phyloP scores from a whole-genome alignment of 805 yeast species.

The Kluyveromyces wickerhamii region DNA sequence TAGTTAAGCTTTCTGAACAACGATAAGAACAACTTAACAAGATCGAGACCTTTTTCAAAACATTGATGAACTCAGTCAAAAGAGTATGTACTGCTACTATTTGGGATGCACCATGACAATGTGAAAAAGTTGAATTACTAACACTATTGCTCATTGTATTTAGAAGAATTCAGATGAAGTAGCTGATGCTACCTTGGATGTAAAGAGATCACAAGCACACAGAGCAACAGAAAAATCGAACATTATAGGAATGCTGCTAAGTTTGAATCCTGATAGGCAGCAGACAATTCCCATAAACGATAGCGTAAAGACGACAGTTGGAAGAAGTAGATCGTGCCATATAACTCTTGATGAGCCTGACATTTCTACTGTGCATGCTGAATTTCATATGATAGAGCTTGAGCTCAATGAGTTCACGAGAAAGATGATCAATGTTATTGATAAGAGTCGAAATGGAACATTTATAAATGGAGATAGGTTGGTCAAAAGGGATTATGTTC shows the following conservation, averaged over 20 bases:
- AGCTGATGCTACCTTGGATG: not conserved
- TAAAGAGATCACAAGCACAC: no score
- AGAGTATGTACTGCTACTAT: no score
- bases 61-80: no score
- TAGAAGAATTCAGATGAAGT: not conserved
- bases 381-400: constrained; percentile 37
- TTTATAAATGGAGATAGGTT: constrained; percentile 50
- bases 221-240: no score
- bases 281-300: constrained; percentile 27
- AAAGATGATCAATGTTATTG: constrained; percentile 41
- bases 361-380: constrained; percentile 60
- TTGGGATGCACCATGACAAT: no score
- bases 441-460: constrained; percentile 55
- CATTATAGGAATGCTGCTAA: constrained; percentile 22
- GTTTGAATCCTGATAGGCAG: constrained; percentile 28
- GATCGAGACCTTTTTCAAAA: no score
- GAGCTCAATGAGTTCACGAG: constrained; percentile 29
- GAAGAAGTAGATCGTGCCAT: constrained; percentile 57
- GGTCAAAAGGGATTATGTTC: constrained; percentile 38
- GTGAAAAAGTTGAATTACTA: constrained; percentile 1
- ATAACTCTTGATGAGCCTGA: constrained; percentile 46
- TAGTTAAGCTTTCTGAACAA: no score
- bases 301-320: constrained; percentile 33
- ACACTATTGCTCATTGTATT: constrained; percentile 1
- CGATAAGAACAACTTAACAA: no score